Base-by-base conservation (phyloP, 2,329 filamentous ascomycete species). In the Fusarium concolor region DNA sequence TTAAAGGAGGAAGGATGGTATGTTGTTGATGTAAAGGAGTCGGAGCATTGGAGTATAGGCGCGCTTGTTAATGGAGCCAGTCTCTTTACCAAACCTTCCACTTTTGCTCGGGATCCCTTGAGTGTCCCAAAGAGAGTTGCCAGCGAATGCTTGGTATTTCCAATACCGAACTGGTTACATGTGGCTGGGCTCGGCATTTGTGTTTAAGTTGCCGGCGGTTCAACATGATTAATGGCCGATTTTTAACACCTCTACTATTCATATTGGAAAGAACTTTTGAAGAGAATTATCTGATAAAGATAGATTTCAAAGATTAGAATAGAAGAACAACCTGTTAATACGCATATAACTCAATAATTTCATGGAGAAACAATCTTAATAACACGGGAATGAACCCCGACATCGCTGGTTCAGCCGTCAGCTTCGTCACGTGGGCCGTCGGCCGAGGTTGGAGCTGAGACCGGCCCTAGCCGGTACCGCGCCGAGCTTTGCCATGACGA, bases 391-490 rank as follows among this genome's bases (percentile, higher is more conserved):
- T 24, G 38, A 50, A 46, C 41, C 50, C 61, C 58, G 69, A 67
- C 57, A 68, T 72, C 64, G 69, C 67, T 68, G 33, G 58, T 22
- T 56, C 46, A 37, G 29, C 46, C 47, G 51, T 52, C 65, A 56
- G 63, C 12, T 53, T 39, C 62, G 63, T 79, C 79, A 80, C 79
- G 79, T 80, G 79, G 74, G 52, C 44, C 50, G 52, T 56, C 72
- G 72, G 74, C 79, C 80, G 80, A 81, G 79, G 80, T 79, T 77
- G 76, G 73, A 76, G 75, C 77, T 77, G 75, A 74, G 76, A 76
- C 79, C 81, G 81, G 79, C 75, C 75, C 74, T 82, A 82, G 82
- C 82, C 77, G 80, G 79, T 69, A 63, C 68, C 64, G 68, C 65
- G 65, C 68, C 71, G 65, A 70, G 68, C 68, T 73, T 72, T 68